Conservation (phyloP, 2,329 filamentous ascomycete species). For the Botrytis elliptica region DNA sequence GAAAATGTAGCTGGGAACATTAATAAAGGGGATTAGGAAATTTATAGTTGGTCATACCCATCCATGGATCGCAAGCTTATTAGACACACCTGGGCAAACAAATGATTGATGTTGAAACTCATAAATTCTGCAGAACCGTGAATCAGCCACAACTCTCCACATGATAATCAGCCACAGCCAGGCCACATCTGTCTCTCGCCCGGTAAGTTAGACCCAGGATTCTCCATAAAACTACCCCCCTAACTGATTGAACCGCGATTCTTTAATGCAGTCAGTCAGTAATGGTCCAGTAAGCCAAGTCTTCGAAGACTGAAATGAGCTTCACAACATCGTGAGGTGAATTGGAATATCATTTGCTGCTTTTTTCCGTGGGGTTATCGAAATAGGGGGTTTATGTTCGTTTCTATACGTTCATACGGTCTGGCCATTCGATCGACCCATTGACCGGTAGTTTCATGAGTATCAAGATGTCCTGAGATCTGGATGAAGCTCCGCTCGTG, state of each 20-base stretch:
- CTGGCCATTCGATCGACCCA: background rate
- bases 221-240: too few relatives aligned
- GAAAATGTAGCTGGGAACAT: background rate
- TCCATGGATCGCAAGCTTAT: background rate
- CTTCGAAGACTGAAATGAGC: background rate
- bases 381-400: background rate
- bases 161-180: background rate
- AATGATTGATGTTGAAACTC: background rate
- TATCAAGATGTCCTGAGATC: background rate
- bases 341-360: background rate
- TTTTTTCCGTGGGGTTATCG: background rate
- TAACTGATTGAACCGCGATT: background rate
- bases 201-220: background rate
- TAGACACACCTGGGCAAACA: background rate
- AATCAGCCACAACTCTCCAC: background rate
- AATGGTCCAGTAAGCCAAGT: background rate
- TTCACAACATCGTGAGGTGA: background rate
- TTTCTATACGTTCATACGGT: background rate
- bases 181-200: background rate
- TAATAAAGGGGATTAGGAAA: background rate
- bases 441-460: background rate
- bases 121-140: background rate
- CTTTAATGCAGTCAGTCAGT: background rate
- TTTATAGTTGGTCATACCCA: background rate
- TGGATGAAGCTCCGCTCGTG: background rate